A percentile compares a stretch with the other conserved stretches of the same genome.
phyloP scores from a whole-genome alignment of 2,329 filamentous ascomycete species.

The Sporothrix protearum region DNA sequence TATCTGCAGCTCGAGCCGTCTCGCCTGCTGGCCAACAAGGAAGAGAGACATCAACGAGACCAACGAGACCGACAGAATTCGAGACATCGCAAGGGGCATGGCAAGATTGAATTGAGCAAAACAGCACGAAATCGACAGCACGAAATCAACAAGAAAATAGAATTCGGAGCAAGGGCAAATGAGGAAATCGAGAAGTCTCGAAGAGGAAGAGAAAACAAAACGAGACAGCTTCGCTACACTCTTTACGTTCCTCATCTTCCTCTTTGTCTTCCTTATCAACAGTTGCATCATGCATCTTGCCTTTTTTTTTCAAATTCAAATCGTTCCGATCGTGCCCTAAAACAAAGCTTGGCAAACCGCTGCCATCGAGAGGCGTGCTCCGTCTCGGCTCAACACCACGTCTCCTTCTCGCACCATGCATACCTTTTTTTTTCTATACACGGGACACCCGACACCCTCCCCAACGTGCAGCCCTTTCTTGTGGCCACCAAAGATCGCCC shows the following conservation, averaged over 20 bases:
- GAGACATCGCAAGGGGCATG: background rate
- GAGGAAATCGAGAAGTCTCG: too few species aligned
- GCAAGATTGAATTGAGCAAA: too few species aligned
- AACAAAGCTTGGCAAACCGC: background rate
- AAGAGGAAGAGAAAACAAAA: background rate
- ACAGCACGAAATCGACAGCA: too few species aligned
- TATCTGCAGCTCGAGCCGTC: background rate
- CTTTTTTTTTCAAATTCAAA: too few species aligned
- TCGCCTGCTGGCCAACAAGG: background rate
- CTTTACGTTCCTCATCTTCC: too few species aligned
- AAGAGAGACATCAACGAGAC: background rate
- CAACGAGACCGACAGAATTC: background rate
- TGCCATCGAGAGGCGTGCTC: background rate
- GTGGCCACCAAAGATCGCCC: background rate
- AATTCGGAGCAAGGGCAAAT: too few species aligned
- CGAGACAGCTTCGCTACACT: too few species aligned
- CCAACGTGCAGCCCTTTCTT: background rate
- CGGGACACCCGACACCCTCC: too few species aligned
- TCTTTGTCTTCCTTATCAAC: background rate
- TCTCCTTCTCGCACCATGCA: background rate
- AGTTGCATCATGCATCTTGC: background rate
- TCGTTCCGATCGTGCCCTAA: background rate
- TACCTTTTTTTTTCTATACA: background rate
- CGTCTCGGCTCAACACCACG: background rate
- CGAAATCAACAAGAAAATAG: background rate